A percentile compares a stretch with the other conserved stretches of the same genome.
phyloP scores from a whole-genome alignment of 345 rosid genomes.

The Rhodamnia argentea region DNA sequence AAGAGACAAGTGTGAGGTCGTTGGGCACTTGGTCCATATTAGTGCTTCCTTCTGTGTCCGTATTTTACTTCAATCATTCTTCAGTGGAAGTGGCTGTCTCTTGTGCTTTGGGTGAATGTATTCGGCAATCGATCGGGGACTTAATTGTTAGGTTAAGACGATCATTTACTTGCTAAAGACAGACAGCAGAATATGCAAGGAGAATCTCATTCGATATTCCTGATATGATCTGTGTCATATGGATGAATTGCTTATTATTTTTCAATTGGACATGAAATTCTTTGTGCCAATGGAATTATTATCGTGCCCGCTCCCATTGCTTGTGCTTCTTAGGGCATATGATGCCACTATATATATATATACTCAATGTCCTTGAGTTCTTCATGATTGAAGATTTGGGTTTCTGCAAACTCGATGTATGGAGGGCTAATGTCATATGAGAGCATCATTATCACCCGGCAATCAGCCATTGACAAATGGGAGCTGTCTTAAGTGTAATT shows the following conservation, averaged over 20 bases:
- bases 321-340: neutral
- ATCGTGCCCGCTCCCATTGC: rapidly evolving
- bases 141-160: neutral
- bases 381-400: neutral
- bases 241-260: neutral
- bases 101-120: neutral
- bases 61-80: neutral
- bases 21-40: neutral
- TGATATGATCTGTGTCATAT: neutral
- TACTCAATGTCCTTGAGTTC: neutral
- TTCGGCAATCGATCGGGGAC: neutral
- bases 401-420: neutral
- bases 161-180: neutral
- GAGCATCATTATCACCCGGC: neutral
- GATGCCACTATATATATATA: neutral
- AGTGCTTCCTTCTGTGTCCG: neutral
- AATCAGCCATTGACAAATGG: neutral
- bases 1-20: neutral
- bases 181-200: neutral
- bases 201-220: neutral
- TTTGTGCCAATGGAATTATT: neutral
- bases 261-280: neutral
- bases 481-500: neutral
- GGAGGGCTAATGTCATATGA: neutral
- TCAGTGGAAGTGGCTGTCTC: neutral